A percentile compares a stretch with the other conserved stretches of the same genome.
Evolutionary conservation across 169 alveolate species (phyloP).

Genomic region (Cryptosporidium xiaoi): DNA sequence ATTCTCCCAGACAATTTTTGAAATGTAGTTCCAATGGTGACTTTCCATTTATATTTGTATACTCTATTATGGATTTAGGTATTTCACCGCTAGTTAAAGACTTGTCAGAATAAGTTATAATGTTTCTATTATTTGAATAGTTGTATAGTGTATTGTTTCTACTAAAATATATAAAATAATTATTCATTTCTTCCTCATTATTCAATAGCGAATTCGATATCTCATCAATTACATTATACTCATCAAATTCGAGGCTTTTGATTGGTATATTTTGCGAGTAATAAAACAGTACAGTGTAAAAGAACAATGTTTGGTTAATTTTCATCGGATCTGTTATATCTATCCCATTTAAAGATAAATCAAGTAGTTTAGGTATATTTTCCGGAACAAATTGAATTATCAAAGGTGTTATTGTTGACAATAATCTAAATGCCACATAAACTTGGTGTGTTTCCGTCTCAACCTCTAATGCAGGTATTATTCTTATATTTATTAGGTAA

Average conservation of each 20-base stretch:
- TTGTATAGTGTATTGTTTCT: slow-evolving; percentile 24
- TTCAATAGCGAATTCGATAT: not conserved
- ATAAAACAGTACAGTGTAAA: slow-evolving; percentile 38
- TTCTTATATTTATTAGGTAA: slow-evolving; percentile 28
- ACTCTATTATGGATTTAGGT: slow-evolving; percentile 5
- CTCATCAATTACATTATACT: not conserved
- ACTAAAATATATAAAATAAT: not conserved
- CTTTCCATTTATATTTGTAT: slow-evolving; percentile 19
- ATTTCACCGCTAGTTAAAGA: slow-evolving; percentile 16
- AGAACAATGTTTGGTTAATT: slow-evolving; percentile 39
- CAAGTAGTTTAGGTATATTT: slow-evolving; percentile 24
- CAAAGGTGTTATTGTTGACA: slow-evolving; percentile 52
- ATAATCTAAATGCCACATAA: slow-evolving; percentile 49
- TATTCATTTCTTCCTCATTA: not conserved
- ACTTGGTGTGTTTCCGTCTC: slow-evolving; percentile 63
- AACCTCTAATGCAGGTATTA: slow-evolving; percentile 59
- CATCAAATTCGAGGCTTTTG: slow-evolving; percentile 19
- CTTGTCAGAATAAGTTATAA: slow-evolving; percentile 6
- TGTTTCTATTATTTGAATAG: slow-evolving; percentile 9
- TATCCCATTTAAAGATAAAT: slow-evolving; percentile 60
- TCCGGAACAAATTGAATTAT: slow-evolving; percentile 63
- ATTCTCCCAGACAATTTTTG: slow-evolving; percentile 4
- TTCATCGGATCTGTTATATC: slow-evolving; percentile 69
- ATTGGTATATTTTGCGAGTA: slow-evolving; percentile 15
- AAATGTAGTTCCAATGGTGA: slow-evolving; percentile 22